Base-by-base conservation (phyloP, 345 rosid species). In the Linum lewisii region DNA sequence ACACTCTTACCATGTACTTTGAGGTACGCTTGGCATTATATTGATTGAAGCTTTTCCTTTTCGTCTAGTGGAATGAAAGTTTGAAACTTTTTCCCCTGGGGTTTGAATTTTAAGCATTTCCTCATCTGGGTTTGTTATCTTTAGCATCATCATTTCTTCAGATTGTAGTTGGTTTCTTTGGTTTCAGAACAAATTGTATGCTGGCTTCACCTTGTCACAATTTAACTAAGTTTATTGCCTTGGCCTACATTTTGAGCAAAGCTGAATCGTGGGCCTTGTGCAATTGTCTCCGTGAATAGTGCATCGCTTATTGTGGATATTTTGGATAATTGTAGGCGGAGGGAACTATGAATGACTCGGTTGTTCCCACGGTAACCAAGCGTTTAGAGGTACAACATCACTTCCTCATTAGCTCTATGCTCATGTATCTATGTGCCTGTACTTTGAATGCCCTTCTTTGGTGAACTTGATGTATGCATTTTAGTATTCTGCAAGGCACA, bases 1-100 rank as follows among this genome's bases (percentile, higher is more conserved):
- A 88, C 77, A 80, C 74, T 66, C 93, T 92, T 69, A 84, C 81
- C 69, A 88, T 92, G 96, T 74, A 60, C 63, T 86, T 92, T 70
- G 90, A 84, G 88, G 98, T 85, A 24, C 24, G 5, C 13, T 6
- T 23, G 34, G 4, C 34, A 29, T 29, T 5, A 29, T 11, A 42
- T 7, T 11, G 1, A 11, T 42, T 16, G 47, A 42, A 11, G 47
- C 18, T 4, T n/a, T 47, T 24, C 51, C 59, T 4, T 9, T 51
- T 59, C 24, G 16, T 21, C 34, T n/a, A n/a, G n/a, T n/a, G n/a
- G n/a, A n/a, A n/a, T n/a, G n/a, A 4, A 10, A 51, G 29, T n/a
- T n/a, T n/a, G n/a, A n/a, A n/a, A n/a, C n/a, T n/a, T n/a, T 24
- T 55, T 18, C 7, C 58, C 23, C 14, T 26, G 16, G 20, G 56